Conservation (phyloP, 305 asterid genomes). For the Lippia alba region DNA sequence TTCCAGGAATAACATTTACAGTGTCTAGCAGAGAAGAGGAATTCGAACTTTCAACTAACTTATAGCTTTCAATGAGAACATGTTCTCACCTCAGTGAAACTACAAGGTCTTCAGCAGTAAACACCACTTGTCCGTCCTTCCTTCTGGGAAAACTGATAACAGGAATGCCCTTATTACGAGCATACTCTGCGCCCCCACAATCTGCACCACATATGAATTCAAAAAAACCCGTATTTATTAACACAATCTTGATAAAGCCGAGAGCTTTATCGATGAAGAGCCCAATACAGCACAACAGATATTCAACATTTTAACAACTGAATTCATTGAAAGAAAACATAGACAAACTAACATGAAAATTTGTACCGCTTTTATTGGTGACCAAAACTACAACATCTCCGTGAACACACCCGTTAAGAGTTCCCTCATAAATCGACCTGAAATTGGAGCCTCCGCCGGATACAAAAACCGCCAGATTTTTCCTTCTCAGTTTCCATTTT, state of each 20-base stretch:
- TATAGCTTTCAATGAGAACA: constrained; percentile 14
- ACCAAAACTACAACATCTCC: constrained; percentile 76
- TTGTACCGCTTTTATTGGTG: constrained; percentile 69
- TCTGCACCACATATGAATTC: constrained; percentile 45
- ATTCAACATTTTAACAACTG: neutral
- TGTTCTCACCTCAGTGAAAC: constrained; percentile 52
- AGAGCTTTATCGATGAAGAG: neutral
- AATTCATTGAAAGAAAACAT: neutral
- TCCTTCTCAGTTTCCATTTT: constrained; percentile 45
- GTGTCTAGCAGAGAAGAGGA: neutral
- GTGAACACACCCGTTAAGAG: constrained; percentile 54
- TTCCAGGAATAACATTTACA: neutral
- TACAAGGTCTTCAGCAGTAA: constrained; percentile 66
- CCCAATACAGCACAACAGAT: too few species aligned
- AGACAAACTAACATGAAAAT: neutral
- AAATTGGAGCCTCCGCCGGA: constrained; percentile 99
- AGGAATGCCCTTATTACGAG: constrained; percentile 66
- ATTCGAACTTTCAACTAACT: too few species aligned
- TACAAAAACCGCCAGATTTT: constrained; percentile 83
- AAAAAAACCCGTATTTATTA: neutral
- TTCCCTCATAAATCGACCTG: constrained; percentile 74
- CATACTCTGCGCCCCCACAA: constrained; percentile 89
- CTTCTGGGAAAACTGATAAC: constrained; percentile 58
- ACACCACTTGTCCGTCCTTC: constrained; percentile 49
- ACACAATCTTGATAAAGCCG: constrained; percentile 7